Conservation (phyloP, 371 early-diverging fungal species). For the Mycotypha africana region DNA sequence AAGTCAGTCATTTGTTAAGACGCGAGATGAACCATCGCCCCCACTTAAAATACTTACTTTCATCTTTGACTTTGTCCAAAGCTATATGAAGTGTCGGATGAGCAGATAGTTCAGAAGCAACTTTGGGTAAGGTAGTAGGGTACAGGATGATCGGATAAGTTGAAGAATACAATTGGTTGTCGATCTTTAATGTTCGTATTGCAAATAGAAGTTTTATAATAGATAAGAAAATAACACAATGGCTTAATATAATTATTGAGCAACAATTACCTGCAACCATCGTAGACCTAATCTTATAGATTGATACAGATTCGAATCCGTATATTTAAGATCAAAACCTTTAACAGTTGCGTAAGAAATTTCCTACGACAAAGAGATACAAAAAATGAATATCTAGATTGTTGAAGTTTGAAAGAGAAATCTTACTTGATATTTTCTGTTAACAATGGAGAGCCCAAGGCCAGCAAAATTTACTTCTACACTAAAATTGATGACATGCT, state of each 20-base stretch:
- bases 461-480: conserved; percentile 40
- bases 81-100: conserved; percentile 56
- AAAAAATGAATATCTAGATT: no score
- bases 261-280: conserved; percentile 62
- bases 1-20: no score
- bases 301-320: conserved; percentile 65
- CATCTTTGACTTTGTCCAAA: conserved; percentile 69
- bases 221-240: no score
- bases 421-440: conserved; percentile 33
- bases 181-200: conserved; percentile 51
- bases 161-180: conserved; percentile 77
- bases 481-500: conserved; percentile 28
- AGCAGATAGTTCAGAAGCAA: conserved; percentile 35
- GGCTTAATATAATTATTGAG: background rate
- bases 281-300: conserved; percentile 57
- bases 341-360: conserved; percentile 69
- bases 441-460: conserved; percentile 79
- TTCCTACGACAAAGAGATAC: conserved; percentile 45
- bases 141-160: conserved; percentile 78
- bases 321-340: conserved; percentile 58
- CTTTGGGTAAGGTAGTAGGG: conserved; percentile 69
- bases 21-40: no score
- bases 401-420: no score
- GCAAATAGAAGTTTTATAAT: background rate
- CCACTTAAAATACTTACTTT: conserved; percentile 35